Evolutionary conservation across 2,329 filamentous ascomycete genomes (phyloP).

Genomic region (Ophiostoma pallidulum): DNA sequence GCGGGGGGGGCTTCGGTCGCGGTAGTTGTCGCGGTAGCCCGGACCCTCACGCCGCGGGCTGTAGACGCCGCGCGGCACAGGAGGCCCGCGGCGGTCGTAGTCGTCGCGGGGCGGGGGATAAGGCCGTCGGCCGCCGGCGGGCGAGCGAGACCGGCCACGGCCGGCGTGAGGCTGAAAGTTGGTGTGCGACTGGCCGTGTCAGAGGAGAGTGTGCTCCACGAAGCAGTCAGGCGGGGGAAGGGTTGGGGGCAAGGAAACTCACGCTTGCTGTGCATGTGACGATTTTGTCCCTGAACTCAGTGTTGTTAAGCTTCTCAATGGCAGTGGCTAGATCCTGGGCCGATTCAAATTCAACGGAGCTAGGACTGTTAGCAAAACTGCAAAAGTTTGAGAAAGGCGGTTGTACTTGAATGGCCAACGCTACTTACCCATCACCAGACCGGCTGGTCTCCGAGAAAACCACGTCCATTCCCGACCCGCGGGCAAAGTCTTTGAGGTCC

Average conservation of each 20-base stretch:
- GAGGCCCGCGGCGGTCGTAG: slow-evolving; percentile 70
- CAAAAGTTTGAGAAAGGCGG: background rate
- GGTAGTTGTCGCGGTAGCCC: slow-evolving; percentile 61
- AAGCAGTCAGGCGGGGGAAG: slow-evolving; percentile 13
- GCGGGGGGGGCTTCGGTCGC: slow-evolving; percentile 75
- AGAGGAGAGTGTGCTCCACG: no score
- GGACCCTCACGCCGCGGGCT: slow-evolving; percentile 60
- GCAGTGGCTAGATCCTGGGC: slow-evolving; percentile 80
- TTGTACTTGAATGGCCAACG: background rate
- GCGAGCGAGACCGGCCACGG: slow-evolving; percentile 73
- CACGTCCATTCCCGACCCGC: slow-evolving; percentile 91
- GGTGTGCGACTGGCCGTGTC: slow-evolving; percentile 59
- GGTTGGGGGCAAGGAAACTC: slow-evolving; percentile 28
- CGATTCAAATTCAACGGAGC: slow-evolving; percentile 97
- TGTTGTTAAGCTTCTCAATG: slow-evolving; percentile 87
- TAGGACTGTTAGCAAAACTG: slow-evolving; percentile 27
- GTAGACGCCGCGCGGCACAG: slow-evolving; percentile 56
- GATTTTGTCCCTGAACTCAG: slow-evolving; percentile 82
- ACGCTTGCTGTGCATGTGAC: slow-evolving; percentile 87
- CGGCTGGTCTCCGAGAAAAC: slow-evolving; percentile 96
- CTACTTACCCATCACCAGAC: slow-evolving; percentile 82
- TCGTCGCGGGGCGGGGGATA: slow-evolving; percentile 63
- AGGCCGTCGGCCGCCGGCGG: slow-evolving; percentile 52
- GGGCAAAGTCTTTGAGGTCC: slow-evolving; percentile 99
- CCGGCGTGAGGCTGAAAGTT: slow-evolving; percentile 61